Evolutionary conservation across 2,329 filamentous ascomycete genomes (phyloP).

Genomic region (Diplodia sapinea): DNA sequence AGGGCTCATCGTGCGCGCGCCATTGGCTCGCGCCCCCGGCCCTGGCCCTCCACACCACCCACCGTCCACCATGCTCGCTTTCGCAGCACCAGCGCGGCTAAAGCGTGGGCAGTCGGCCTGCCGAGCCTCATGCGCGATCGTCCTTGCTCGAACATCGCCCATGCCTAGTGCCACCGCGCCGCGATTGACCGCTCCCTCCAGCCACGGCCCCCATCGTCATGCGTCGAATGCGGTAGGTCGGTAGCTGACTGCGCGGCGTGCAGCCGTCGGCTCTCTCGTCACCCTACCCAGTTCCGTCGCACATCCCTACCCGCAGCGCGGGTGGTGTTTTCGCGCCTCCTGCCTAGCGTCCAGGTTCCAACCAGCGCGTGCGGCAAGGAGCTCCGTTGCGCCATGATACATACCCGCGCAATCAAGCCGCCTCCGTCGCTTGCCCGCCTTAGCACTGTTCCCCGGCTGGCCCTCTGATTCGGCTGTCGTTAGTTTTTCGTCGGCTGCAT

Average conservation of each 20-base stretch:
- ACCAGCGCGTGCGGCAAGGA: constrained; percentile 42
- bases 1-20: constrained; percentile 25
- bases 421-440: constrained; percentile 31
- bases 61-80: constrained; percentile 11
- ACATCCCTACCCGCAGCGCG: constrained; percentile 28
- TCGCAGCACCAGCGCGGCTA: constrained; percentile 28
- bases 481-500: constrained; percentile 42
- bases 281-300: constrained; percentile 23
- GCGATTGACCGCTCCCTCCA: constrained; percentile 31
- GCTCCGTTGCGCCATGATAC: constrained; percentile 51
- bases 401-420: constrained; percentile 42
- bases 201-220: constrained; percentile 31
- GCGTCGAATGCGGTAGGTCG: constrained; percentile 26
- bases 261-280: constrained; percentile 28
- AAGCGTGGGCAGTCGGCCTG: constrained; percentile 26
- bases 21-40: constrained; percentile 23
- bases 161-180: constrained; percentile 25
- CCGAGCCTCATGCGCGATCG: constrained; percentile 32
- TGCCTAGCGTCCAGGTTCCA: constrained; percentile 27
- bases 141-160: constrained; percentile 32
- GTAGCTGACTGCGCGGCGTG: constrained; percentile 26
- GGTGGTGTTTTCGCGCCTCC: constrained; percentile 31
- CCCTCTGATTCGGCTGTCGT: constrained; percentile 41
- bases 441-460: constrained; percentile 40
- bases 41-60: constrained; percentile 23